Evolutionary conservation across 2,329 filamentous ascomycete species (phyloP), one percentile per base, ranked within the genome.

Genomic region (Pseudopyrenochaeta lycopersici): DNA sequence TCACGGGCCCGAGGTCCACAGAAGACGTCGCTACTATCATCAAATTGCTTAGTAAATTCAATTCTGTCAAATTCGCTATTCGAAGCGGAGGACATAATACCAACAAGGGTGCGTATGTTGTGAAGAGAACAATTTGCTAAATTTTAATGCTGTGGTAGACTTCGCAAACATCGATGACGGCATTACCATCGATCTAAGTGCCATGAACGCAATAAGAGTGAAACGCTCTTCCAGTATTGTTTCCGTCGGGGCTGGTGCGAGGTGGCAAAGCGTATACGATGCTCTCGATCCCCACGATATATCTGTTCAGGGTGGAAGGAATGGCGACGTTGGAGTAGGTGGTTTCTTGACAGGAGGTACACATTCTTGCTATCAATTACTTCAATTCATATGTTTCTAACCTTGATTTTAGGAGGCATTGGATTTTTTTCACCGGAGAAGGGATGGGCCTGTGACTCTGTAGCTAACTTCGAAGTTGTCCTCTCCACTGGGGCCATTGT

Each of bases 401-500:
- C 30, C 9, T 42, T 27, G 4, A 27, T 27, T 9, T 27, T 30
- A 66, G 67, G 67, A 29, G 68, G 68, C 3, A 44, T 70, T 12
- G 62, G 51, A 2, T 71, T 61, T 45, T 64, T 68, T 35, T 59
- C 59, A 4, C 48, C 49, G 4, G 17, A 52, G 21, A 31, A 54
- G n/a, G 71, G 71, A 1, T 65, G 44, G 53, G 58, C 33, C 1
- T 61, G 60, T 31, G 54, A 63, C 36, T 53, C 41, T 4, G 50
- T 61, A 4, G 15, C 44, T 23, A 63, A 61, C 33, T 54, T 72
- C 38, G 76, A 83, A 54, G 73, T 81, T 27, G 76, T 80, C 11
- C 70, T 81, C 17, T 75, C 78, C 10, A 75, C 75, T 59, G 77
- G 75, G 7, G 72, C 62, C 10, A 69, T 79, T 45, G 68, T 78